Evolutionary conservation across 2,329 filamentous ascomycete species (phyloP).

Genomic region (Talaromyces sp.): DNA sequence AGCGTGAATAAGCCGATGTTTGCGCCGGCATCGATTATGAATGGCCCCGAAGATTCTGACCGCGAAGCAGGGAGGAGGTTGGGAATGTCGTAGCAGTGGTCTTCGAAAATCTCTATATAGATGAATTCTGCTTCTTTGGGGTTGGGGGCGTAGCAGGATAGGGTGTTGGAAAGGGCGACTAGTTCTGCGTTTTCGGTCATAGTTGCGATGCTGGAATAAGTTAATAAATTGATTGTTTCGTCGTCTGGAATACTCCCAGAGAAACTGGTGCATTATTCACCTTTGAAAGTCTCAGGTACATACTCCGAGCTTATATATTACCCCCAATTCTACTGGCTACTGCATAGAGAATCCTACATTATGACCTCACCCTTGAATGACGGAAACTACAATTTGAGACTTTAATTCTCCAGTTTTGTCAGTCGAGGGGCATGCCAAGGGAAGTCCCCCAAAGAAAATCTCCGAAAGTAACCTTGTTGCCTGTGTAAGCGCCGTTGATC

Average conservation of each 20-base stretch:
- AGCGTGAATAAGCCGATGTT: slow-evolving; percentile 5
- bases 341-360: neutral
- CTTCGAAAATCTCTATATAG: slow-evolving; percentile 8
- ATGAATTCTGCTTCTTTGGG: slow-evolving; percentile 9
- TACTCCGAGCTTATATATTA: neutral
- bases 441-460: neutral
- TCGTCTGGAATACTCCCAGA: neutral
- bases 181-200: neutral
- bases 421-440: neutral
- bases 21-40: slow-evolving; percentile 7
- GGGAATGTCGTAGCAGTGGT: slow-evolving; percentile 3
- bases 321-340: neutral
- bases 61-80: neutral
- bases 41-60: neutral
- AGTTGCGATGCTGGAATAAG: neutral
- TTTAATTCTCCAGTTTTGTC: neutral
- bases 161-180: neutral
- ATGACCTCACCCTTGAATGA: neutral
- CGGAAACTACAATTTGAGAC: neutral
- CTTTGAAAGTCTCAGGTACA: neutral
- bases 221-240: neutral
- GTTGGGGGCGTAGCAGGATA: slow-evolving; percentile 4
- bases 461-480: neutral
- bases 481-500: neutral
- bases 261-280: neutral